Conservation (phyloP, 768 basidiomycete genomes). For the Heimioporus sp. region DNA sequence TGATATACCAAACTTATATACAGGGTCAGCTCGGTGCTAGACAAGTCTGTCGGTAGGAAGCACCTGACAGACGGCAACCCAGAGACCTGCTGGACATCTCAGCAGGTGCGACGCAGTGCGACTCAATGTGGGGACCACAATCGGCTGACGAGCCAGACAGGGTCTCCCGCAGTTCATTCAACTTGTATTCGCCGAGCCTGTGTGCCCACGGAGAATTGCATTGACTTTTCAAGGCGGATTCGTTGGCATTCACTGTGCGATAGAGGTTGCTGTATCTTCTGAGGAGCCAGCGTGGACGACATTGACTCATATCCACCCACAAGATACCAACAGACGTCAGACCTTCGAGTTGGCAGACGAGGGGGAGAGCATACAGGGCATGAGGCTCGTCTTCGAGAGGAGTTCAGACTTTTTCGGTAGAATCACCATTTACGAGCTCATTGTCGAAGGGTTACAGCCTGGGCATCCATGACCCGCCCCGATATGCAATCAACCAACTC, state of each 20-base stretch:
- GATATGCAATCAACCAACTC: constrained; percentile 26
- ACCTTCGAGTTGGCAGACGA: constrained; percentile 49
- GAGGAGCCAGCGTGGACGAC: constrained; percentile 45
- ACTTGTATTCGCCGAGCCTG: constrained; percentile 48
- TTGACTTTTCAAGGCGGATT: constrained; percentile 88
- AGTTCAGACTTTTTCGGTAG: constrained; percentile 87
- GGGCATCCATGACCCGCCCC: not conserved
- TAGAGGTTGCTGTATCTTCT: constrained; percentile 39
- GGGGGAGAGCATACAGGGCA: constrained; percentile 32
- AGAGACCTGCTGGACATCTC: constrained; percentile 85
- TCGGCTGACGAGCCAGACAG: constrained; percentile 36
- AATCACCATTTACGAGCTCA: constrained; percentile 69
- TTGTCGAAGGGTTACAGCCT: constrained; percentile 25
- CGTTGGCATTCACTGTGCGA: constrained; percentile 63
- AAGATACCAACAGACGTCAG: constrained; percentile 77
- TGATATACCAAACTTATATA: constrained; percentile 4
- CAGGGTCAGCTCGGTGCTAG: constrained; percentile 79
- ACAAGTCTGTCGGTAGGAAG: constrained; percentile 72
- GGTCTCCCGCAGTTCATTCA: constrained; percentile 78
- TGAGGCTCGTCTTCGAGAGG: constrained; percentile 73
- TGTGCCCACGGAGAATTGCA: constrained; percentile 54
- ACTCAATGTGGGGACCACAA: not conserved
- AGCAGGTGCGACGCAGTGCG: constrained; percentile 49
- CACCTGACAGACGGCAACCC: constrained; percentile 65
- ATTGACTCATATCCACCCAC: constrained; percentile 63